Evolutionary conservation across 23 red algal species (phyloP), one percentile per base, ranked within the genome.

Genomic region (Agarophyton chilense): DNA sequence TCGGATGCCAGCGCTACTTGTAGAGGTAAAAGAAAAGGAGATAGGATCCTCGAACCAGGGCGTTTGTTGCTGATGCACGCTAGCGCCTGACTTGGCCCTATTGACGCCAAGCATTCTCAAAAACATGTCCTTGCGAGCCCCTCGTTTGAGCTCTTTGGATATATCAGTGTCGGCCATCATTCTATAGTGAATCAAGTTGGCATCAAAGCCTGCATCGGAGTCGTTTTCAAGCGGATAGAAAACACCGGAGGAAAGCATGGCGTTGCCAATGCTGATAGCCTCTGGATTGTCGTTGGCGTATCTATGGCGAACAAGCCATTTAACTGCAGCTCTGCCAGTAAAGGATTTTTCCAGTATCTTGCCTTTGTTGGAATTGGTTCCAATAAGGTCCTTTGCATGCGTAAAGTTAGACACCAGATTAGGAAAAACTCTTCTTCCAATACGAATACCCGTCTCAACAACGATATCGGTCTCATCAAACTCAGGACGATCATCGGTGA

Each of bases 151-250:
- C 36, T 86, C 82, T 26, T 86, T 86, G 41, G 82, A 72, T 12
- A 86, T 55, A 46, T 86, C 82, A 45, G 64, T 86, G 64, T 86
- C 82, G 10, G 82, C 82, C 64, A 72, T 86, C 82, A 86, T 86
- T 29, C 82, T 63, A 53, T 71, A 86, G 21, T 86, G 65, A 33
- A 52, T 86, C 34, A 56, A 39, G 64, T 68, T 86, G 31, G 14
- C 2, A 18, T 86, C 82, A 72, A 86, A 86, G 29, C 82, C 61
- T 2, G 60, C 33, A n/a, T 54, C 62, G 28, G 47, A 3, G 21
- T 86, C 82, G 21, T 33, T 73, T 51, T 86, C 62, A 31, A 86
- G 43, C 6, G 82, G 82, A 73, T 72, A 86, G 49, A 86, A 86
- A 25, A 86, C 82, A 29, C 82, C 82, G 31, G 82, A 86, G 0